Percentiles rank a stretch among this genome's conserved stretches.
phyloP scores from a whole-genome alignment of 2,329 filamentous ascomycete species.

The Cucurbitaria berberidis region DNA sequence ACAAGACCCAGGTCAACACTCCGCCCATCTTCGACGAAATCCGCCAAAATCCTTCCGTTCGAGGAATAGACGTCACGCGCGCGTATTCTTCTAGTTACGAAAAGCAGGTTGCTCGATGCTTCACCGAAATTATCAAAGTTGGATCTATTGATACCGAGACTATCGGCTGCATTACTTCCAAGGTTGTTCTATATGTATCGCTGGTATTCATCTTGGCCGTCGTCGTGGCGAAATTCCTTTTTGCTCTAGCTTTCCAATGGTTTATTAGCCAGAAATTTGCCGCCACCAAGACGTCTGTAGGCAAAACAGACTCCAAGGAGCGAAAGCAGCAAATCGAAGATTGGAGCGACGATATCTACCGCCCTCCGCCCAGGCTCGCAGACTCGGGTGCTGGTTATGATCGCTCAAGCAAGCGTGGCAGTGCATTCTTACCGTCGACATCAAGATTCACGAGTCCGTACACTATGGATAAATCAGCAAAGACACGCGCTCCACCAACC shows the following conservation, averaged over 20 bases:
- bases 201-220: slow-evolving; percentile 90
- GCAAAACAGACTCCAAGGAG: slow-evolving; percentile 75
- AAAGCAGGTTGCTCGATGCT: slow-evolving; percentile 83
- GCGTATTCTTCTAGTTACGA: slow-evolving; percentile 79
- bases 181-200: slow-evolving; percentile 94
- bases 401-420: slow-evolving; percentile 78
- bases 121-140: slow-evolving; percentile 93
- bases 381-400: slow-evolving; percentile 73
- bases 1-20: slow-evolving; percentile 76
- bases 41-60: slow-evolving; percentile 71
- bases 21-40: slow-evolving; percentile 82
- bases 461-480: slow-evolving; percentile 67
- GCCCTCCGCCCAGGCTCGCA: slow-evolving; percentile 79
- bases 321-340: slow-evolving; percentile 94
- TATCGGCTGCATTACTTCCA: slow-evolving; percentile 95
- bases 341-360: slow-evolving; percentile 97
- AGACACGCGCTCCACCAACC: slow-evolving; percentile 69
- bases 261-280: slow-evolving; percentile 88
- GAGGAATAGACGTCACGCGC: slow-evolving; percentile 87
- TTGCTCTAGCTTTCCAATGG: slow-evolving; percentile 95
- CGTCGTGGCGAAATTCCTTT: slow-evolving; percentile 82
- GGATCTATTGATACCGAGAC: slow-evolving; percentile 95
- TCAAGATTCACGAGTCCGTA: slow-evolving; percentile 94
- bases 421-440: slow-evolving; percentile 86
- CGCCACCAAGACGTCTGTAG: slow-evolving; percentile 82